These are phyloP conservation scores for Themeda triandra DNA, from an alignment of 176 grass and related monocot genomes.

Conservation along the genomic window DNA sequence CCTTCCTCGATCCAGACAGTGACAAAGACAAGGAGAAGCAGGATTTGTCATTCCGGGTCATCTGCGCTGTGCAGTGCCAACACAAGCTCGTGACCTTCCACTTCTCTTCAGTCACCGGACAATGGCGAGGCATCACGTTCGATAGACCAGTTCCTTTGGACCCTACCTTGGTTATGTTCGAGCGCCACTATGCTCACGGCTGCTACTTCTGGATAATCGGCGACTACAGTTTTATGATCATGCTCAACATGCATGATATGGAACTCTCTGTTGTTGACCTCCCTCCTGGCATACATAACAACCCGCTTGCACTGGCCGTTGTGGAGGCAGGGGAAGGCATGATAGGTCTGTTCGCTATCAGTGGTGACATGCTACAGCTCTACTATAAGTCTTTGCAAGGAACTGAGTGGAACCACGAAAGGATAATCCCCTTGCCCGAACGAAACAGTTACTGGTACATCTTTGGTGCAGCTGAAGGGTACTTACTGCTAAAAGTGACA, in stretches of 20 bases:
- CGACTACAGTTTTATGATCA: neutral
- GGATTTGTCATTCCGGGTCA: slow-evolving; percentile 4
- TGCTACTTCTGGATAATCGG: neutral
- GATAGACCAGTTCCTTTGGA: neutral
- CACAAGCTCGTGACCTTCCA: slow-evolving; percentile 3
- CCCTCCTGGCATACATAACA: neutral
- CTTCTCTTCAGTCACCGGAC: slow-evolving; percentile 6
- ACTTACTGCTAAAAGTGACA: neutral
- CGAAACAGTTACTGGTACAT: too few relatives aligned
- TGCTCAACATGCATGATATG: neutral
- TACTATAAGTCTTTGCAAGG: too few relatives aligned
- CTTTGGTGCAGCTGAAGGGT: neutral
- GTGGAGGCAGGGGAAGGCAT: slow-evolving; percentile 5
- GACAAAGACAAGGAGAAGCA: neutral
- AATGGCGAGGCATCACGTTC: neutral
- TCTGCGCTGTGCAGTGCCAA: neutral
- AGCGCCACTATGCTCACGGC: neutral
- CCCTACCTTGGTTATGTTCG: too few relatives aligned
- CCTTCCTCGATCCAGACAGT: slow-evolving; percentile 13
- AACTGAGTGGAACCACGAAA: too few relatives aligned
- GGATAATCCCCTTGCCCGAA: too few relatives aligned
- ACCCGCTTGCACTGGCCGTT: neutral
- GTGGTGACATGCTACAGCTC: too few relatives aligned
- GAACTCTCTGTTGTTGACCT: neutral
- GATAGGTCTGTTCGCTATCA: neutral